Base-by-base conservation (phyloP, 2,329 filamentous ascomycete genomes). In the Bipolaris zeicola region DNA sequence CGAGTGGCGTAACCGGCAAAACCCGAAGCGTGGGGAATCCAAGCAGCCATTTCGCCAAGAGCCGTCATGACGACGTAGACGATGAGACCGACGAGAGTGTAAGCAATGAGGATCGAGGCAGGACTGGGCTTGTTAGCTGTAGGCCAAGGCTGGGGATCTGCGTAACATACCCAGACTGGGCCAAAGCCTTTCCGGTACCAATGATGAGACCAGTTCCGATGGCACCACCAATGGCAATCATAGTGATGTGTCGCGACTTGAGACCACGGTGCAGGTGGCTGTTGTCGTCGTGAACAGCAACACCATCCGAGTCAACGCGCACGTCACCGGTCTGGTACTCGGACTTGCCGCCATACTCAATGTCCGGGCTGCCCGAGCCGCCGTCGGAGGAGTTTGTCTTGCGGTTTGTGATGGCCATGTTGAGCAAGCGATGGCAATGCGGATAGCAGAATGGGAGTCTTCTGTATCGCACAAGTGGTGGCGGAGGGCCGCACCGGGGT, bases 11-110 rank as follows among this genome's bases (percentile, higher is more conserved):
- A 95, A 68, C 89, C 89, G 58, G 90, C 90, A 76, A 95, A 96
- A 65, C 91, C 91, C 71, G 89, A 86, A 52, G 86, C 85, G 67
- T 92, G 82, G 48, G 91, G 91, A 33, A 95, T 76, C 89, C 89
- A 95, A 50, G 90, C 85, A 7, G 90, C 89, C 89, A 95, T 95
- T 76, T 94, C 90, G 61, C 90, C 91, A 3, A 95, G 85, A 54
- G 85, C 88, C 55, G 87, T 87, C 89, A 95, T 92, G 65, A 95
- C 90, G 39, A 92, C 79, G 76, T 87, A 95, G 63, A 94, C 91
- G 57, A 95, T 77, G 44, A 88, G 77, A 63, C 89, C 89, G 63
- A 91, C 83, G 60, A 89, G 74, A 36, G 84, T 81, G 77, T 91
- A 92, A 8, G 87, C 87, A 72, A 92, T 88, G 64, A 91, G 81